Percentiles rank a stretch among this genome's conserved stretches.
Conservation (phyloP, 2,329 filamentous ascomycete genomes). For the Scytalidium sp. region DNA sequence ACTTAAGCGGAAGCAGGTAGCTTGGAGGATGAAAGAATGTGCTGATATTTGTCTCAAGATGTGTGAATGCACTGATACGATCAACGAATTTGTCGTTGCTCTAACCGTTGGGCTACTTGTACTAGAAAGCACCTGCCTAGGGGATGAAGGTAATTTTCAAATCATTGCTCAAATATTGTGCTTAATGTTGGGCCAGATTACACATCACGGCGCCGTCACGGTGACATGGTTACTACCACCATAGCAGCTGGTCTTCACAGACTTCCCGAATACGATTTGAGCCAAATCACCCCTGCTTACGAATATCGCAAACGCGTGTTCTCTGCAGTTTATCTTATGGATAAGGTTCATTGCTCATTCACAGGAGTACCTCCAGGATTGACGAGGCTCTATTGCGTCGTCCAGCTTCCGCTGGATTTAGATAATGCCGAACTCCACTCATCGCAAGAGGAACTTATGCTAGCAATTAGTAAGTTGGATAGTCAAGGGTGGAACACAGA, state of each 20-base stretch:
- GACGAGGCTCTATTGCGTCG: slow-evolving; percentile 2
- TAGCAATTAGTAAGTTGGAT: slow-evolving; percentile 3
- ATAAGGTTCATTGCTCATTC: slow-evolving; percentile 4
- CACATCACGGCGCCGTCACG: background rate
- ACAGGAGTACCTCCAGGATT: slow-evolving; percentile 4
- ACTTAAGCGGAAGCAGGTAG: background rate
- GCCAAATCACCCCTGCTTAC: background rate
- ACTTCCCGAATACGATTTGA: background rate
- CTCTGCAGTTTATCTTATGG: background rate
- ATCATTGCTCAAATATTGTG: background rate
- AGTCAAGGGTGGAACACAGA: slow-evolving; percentile 8
- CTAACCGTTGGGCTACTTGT: slow-evolving; percentile 1
- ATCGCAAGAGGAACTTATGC: background rate
- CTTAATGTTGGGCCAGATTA: background rate
- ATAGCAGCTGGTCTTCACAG: slow-evolving; percentile 4
- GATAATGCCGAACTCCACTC: slow-evolving; percentile 1
- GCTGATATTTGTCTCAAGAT: slow-evolving; percentile 4
- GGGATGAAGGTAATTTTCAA: slow-evolving; percentile 7
- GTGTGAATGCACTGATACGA: slow-evolving; percentile 3
- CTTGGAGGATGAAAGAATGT: slow-evolving; percentile 4
- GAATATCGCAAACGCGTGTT: slow-evolving; percentile 2
- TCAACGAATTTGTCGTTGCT: slow-evolving; percentile 3
- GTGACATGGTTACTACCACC: background rate
- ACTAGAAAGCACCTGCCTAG: slow-evolving; percentile 4
- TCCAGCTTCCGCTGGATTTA: slow-evolving; percentile 6